Evolutionary conservation across 345 rosid species (phyloP).

Genomic region (Eucalyptus curtisii): DNA sequence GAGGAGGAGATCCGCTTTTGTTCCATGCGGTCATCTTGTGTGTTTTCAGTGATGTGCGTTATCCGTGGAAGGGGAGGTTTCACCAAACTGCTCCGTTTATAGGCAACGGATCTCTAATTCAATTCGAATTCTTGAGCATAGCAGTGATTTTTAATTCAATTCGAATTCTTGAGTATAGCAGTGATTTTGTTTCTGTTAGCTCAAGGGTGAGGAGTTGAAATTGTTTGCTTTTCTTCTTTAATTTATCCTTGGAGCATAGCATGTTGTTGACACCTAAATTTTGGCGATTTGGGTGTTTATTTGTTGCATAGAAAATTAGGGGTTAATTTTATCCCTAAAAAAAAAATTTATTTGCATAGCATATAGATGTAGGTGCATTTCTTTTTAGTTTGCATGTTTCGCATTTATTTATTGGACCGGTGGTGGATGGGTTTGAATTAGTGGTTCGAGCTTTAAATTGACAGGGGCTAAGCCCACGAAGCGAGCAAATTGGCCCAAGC

Average conservation of each 20-base stretch:
- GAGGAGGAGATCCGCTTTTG: conserved; percentile 55
- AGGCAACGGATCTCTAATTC: conserved; percentile 45
- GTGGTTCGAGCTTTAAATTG: too few species aligned
- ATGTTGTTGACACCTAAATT: too few species aligned
- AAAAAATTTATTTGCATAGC: too few species aligned
- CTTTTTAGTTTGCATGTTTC: too few species aligned
- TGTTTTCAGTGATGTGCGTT: conserved; percentile 72
- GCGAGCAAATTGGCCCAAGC: too few species aligned
- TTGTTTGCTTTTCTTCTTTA: not conserved
- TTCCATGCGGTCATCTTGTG: conserved; percentile 84
- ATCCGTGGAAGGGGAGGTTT: conserved; percentile 38
- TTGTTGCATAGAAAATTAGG: too few species aligned
- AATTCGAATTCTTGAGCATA: conserved; percentile 35
- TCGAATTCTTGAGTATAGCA: conserved; percentile 8
- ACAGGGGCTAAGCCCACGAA: too few species aligned
- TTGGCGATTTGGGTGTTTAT: too few species aligned
- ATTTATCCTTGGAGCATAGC: not conserved
- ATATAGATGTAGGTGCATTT: too few species aligned
- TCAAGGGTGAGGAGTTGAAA: not conserved
- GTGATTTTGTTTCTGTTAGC: not conserved
- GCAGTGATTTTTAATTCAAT: not conserved
- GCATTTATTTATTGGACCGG: too few species aligned
- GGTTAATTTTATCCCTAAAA: too few species aligned
- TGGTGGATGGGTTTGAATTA: too few species aligned
- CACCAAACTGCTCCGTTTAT: conserved; percentile 80